phyloP scores from a whole-genome alignment of 2,329 filamentous ascomycete genomes.

The Dactylellina parvicollis region DNA sequence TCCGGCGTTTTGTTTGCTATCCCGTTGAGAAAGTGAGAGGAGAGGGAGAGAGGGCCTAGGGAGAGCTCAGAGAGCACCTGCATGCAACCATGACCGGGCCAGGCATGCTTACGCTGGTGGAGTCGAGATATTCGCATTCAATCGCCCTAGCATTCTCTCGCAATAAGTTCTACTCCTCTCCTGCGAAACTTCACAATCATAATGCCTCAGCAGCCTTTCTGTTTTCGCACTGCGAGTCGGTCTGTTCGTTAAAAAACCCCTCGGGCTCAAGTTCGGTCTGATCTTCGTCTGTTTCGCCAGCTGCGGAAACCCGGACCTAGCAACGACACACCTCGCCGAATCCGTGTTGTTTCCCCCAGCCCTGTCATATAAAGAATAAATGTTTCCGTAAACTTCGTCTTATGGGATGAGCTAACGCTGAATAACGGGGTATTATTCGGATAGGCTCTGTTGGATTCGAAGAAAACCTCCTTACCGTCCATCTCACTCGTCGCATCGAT shows the following conservation, averaged over 20 bases:
- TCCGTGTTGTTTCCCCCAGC: slow-evolving; percentile 34
- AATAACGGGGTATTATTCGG: background rate
- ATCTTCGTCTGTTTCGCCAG: slow-evolving; percentile 25
- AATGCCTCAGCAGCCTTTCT: background rate
- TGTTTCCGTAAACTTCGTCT: background rate
- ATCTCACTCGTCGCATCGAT: slow-evolving; percentile 12
- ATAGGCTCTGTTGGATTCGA: slow-evolving; percentile 14
- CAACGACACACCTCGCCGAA: slow-evolving; percentile 22
- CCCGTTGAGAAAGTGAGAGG: background rate
- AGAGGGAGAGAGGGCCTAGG: slow-evolving; percentile 6
- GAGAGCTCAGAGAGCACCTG: slow-evolving; percentile 25
- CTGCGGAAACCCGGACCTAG: slow-evolving; percentile 28
- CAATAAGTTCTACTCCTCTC: slow-evolving; percentile 9
- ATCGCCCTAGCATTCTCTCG: slow-evolving; percentile 30
- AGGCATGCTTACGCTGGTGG: slow-evolving; percentile 25
- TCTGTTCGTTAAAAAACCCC: too few species aligned
- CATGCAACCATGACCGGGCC: slow-evolving; percentile 27
- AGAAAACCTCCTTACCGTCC: slow-evolving; percentile 3
- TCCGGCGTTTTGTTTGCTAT: slow-evolving; percentile 32
- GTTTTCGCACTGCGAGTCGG: background rate
- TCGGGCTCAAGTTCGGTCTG: background rate
- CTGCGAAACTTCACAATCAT: background rate
- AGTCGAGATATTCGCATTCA: slow-evolving; percentile 44
- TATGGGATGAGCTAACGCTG: slow-evolving; percentile 1
- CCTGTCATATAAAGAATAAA: slow-evolving; percentile 2